A percentile compares a stretch with the other conserved stretches of the same genome.
phyloP scores from a whole-genome alignment of 2,329 filamentous ascomycete species.

The Ophiocordyceps unilateralis region DNA sequence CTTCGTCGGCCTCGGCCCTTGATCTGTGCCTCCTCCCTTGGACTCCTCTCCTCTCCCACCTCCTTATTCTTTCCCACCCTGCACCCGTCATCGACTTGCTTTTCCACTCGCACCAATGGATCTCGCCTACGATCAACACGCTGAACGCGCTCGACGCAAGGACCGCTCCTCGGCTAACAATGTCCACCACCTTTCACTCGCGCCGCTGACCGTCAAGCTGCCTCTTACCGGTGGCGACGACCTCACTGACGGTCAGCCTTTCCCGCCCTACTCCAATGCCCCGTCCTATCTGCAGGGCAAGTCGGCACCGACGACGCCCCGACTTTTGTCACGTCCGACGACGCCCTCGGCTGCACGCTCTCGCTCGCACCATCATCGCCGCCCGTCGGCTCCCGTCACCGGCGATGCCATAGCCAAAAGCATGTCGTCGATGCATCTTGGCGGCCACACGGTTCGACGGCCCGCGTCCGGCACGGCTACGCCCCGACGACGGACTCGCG shows the following conservation, averaged over 20 bases:
- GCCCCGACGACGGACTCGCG: conserved; percentile 10
- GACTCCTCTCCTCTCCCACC: neutral
- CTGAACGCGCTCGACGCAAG: conserved; percentile 38
- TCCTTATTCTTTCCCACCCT: neutral
- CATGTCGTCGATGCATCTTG: conserved; percentile 46
- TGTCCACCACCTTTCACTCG: conserved; percentile 42
- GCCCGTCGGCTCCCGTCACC: conserved; percentile 20
- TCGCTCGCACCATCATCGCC: conserved; percentile 26
- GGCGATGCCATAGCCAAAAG: conserved; percentile 33
- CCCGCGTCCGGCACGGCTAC: conserved; percentile 16
- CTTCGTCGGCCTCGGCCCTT: neutral
- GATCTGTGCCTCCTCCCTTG: neutral
- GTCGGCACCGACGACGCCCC: conserved; percentile 46
- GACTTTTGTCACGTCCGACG: conserved; percentile 41
- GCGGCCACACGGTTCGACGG: no score
- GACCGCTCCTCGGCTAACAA: conserved; percentile 36
- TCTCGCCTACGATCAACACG: conserved; percentile 41
- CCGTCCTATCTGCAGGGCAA: conserved; percentile 42
- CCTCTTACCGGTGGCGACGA: conserved; percentile 37
- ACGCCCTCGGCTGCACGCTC: conserved; percentile 30
- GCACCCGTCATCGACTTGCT: neutral
- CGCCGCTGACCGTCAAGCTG: conserved; percentile 44
- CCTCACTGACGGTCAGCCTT: conserved; percentile 17
- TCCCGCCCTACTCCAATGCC: conserved; percentile 4
- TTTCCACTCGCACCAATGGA: conserved; percentile 23